Evolutionary conservation across 805 yeast genomes (phyloP).

Genomic region (Yarrowia deformans): DNA sequence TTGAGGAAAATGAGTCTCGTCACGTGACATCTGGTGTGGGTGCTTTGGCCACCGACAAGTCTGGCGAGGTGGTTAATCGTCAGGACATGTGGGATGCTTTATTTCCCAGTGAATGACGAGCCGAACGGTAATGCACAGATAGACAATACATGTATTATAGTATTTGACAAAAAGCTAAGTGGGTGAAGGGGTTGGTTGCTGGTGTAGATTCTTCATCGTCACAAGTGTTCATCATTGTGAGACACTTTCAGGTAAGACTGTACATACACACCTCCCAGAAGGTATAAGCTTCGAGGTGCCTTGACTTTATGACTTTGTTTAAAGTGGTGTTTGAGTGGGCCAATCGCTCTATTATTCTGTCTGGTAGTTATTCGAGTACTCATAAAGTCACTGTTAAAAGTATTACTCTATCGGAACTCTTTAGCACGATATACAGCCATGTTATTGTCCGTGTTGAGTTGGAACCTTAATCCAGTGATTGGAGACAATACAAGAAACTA

Average conservation of each 20-base stretch:
- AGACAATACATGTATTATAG: slow-evolving; percentile 2
- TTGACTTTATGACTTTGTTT: too few relatives aligned
- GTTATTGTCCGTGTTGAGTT: neutral
- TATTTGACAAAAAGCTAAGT: neutral
- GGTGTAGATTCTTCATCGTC: too few relatives aligned
- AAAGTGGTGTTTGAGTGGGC: too few relatives aligned
- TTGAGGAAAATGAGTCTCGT: slow-evolving; percentile 20
- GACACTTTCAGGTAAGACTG: too few relatives aligned
- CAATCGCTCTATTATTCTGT: too few relatives aligned
- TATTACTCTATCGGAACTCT: neutral
- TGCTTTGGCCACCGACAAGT: slow-evolving; percentile 7
- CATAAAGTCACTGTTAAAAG: neutral
- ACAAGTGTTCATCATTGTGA: too few relatives aligned
- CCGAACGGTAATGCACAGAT: neutral
- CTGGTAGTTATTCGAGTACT: too few relatives aligned
- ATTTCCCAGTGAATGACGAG: neutral
- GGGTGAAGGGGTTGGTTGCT: neutral
- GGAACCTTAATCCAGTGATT: neutral
- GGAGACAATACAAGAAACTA: neutral
- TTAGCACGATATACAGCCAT: neutral
- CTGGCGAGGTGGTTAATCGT: slow-evolving; percentile 24
- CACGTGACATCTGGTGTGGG: slow-evolving; percentile 22
- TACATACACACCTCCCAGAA: too few relatives aligned
- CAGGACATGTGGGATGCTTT: slow-evolving; percentile 36
- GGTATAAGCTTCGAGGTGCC: too few relatives aligned